These are phyloP conservation scores for Pseudocercospora crystallina DNA, from an alignment of 2,329 filamentous ascomycete species.

Conservation along the genomic window DNA sequence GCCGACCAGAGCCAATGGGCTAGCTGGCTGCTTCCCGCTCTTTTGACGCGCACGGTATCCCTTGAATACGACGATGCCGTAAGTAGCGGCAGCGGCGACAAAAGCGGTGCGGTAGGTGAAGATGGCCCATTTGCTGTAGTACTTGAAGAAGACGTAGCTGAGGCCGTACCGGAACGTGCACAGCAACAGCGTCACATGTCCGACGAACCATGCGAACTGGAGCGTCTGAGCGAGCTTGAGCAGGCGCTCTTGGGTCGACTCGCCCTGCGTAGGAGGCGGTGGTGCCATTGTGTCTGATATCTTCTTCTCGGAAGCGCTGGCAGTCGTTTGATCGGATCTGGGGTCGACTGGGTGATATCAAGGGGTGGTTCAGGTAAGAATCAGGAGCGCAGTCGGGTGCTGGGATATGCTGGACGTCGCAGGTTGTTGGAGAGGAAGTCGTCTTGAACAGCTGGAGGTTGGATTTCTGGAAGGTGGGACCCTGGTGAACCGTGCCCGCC, in stretches of 20 bases:
- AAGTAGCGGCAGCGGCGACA: slow-evolving; percentile 82
- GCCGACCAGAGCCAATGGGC: slow-evolving; percentile 65
- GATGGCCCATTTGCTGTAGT: slow-evolving; percentile 70
- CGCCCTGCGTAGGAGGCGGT: slow-evolving; percentile 17
- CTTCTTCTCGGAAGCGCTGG: no score
- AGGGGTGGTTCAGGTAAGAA: no score
- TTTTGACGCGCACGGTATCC: slow-evolving; percentile 83
- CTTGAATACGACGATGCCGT: slow-evolving; percentile 99
- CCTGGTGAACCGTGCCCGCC: no score
- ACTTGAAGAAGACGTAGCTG: slow-evolving; percentile 88
- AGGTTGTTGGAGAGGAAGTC: no score
- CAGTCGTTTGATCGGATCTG: background rate
- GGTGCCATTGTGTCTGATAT: slow-evolving; percentile 18
- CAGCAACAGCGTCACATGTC: slow-evolving; percentile 83
- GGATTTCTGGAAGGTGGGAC: no score
- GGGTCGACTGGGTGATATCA: background rate
- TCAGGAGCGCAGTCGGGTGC: no score
- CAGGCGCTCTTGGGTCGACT: slow-evolving; percentile 26
- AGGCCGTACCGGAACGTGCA: slow-evolving; percentile 79
- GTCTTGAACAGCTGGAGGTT: no score
- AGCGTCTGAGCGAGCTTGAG: slow-evolving; percentile 70
- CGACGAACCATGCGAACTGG: slow-evolving; percentile 73
- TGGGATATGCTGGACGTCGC: no score
- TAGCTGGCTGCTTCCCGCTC: slow-evolving; percentile 62
- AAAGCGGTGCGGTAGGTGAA: slow-evolving; percentile 91